Evolutionary conservation across 2,329 filamentous ascomycete genomes (phyloP).

Genomic region (Boeremia lycopersici): DNA sequence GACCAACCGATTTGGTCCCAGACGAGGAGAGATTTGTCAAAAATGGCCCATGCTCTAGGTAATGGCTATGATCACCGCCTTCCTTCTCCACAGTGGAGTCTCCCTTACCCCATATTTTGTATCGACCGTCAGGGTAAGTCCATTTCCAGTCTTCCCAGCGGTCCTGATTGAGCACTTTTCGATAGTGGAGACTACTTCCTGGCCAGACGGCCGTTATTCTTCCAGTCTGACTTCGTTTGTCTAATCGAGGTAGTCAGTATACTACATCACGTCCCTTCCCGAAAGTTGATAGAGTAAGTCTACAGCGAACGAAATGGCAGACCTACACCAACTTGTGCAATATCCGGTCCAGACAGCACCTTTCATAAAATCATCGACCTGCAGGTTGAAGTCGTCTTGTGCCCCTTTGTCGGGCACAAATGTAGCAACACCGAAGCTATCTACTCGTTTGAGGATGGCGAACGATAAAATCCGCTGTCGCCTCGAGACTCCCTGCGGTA

Average conservation of each 20-base stretch:
- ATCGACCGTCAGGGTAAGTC: conserved; percentile 1
- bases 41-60: not conserved
- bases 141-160: conserved; percentile 8
- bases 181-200: conserved; percentile 6
- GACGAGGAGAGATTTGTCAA: not conserved
- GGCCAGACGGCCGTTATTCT: conserved; percentile 7
- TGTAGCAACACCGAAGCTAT: conserved; percentile 1
- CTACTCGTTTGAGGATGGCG: conserved; percentile 8
- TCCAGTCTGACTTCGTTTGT: conserved; percentile 1
- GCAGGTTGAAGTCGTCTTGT: conserved; percentile 11
- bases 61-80: not conserved
- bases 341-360: conserved; percentile 8
- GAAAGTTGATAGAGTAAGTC: not conserved
- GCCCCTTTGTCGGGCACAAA: conserved; percentile 8
- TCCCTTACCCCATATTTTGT: not conserved
- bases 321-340: conserved; percentile 14
- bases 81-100: not conserved
- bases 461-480: conserved; percentile 9
- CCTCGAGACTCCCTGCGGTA: conserved; percentile 9
- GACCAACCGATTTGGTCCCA: not conserved
- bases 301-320: not conserved
- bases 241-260: not conserved
- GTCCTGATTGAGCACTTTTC: not conserved
- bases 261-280: not conserved
- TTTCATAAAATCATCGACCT: conserved; percentile 11